Percentiles rank a stretch among this genome's conserved stretches.
Evolutionary conservation across 768 basidiomycete genomes (phyloP).

Genomic region (Russula earlei): DNA sequence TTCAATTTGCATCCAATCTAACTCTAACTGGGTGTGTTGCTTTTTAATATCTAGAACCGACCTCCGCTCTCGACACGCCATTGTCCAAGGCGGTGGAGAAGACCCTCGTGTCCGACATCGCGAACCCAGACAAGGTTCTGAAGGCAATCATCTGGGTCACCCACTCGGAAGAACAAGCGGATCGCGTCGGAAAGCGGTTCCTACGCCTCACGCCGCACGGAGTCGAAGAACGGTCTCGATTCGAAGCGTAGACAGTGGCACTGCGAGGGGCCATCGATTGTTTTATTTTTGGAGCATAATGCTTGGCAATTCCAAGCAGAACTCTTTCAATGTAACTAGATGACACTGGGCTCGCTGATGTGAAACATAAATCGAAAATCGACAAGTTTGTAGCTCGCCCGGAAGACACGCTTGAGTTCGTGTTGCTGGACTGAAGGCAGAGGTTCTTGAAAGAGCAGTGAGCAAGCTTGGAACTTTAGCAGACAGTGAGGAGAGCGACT

Average conservation of each 20-base stretch:
- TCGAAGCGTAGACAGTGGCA: conserved; percentile 12
- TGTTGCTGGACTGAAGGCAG: too few relatives aligned
- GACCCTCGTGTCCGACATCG: conserved; percentile 44
- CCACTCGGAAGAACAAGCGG: conserved; percentile 73
- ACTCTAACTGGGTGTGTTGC: too few relatives aligned
- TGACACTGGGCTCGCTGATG: too few relatives aligned
- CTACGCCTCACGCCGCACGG: conserved; percentile 31
- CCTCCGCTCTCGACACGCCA: conserved; percentile 73
- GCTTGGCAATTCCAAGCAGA: too few relatives aligned
- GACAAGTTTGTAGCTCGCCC: too few relatives aligned
- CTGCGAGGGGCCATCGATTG: not conserved
- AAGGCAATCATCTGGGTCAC: conserved; percentile 85
- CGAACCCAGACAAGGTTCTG: conserved; percentile 36
- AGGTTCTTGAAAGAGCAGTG: too few relatives aligned
- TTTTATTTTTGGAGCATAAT: not conserved
- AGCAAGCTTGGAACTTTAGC: too few relatives aligned
- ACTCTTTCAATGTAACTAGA: too few relatives aligned
- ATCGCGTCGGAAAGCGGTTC: conserved; percentile 64
- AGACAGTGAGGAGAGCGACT: too few relatives aligned
- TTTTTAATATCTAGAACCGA: conserved; percentile 57
- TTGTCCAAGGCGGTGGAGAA: conserved; percentile 60
- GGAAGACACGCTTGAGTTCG: too few relatives aligned
- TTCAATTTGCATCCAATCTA: not conserved
- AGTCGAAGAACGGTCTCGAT: conserved; percentile 15
- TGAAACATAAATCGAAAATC: too few relatives aligned